Evolutionary conservation across 495 filamentous ascomycete species (phyloP), one percentile per base, ranked within the genome.

Genomic region (Tuber indicum): DNA sequence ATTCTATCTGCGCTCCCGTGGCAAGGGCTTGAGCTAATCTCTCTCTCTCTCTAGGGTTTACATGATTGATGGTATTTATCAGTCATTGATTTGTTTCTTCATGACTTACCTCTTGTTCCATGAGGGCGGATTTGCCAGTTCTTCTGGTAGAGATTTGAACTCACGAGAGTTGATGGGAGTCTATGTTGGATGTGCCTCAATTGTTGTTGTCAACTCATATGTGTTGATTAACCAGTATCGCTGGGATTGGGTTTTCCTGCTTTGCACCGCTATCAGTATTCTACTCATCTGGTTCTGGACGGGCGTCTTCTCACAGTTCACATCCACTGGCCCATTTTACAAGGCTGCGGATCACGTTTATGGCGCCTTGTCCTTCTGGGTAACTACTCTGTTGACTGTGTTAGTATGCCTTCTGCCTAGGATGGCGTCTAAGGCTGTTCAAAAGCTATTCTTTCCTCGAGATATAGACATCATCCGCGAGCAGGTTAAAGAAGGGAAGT

Each of bases 381-480:
- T 91, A 43, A 87, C 91, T 72, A 87, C 92, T 45, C 86, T 95
- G 26, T 83, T 97, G 66, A 93, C 92, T 1, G 88, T 92, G 12
- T 88, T 91, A 73, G 88, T 96, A 26, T 93, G 91, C 82, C 84
- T 99, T 70, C 88, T 96, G 14, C 96, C 96, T 36, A 91, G 96
- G 12, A 93, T 98, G 84, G 87, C 90, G 41, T 86, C 91, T 85
- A 99, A 99, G 86, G 85, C 90, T 45, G 84, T 96, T 42, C 95
- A 97, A 84, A 99, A 99, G 85, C 91, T 97, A 62, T 97, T 91
- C 86, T 92, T 93, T 84, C 96, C 96, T 9, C 89, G 89, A 71
- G 96, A 99, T 81, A 90, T 98, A 74, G 96, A 99, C 84, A 97
- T 99, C 81, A 91, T 99, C 81, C 92, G 96, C 45, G 96, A 99